Base-by-base conservation (phyloP, 139 green algal genomes). In the Coelastrella sp. region DNA sequence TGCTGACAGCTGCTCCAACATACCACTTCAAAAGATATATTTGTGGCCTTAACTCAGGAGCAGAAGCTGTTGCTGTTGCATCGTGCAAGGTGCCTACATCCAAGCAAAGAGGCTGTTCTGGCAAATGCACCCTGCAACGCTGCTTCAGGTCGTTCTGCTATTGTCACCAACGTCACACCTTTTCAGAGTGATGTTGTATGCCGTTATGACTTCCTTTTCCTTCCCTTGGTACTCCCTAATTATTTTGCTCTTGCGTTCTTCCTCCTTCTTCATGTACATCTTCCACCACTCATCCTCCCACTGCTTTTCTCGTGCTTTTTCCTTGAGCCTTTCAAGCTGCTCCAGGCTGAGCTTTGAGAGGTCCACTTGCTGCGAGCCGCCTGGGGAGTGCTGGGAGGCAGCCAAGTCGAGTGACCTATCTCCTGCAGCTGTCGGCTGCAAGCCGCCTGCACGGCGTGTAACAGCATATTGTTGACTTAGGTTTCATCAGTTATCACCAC, bases 281-380 rank as follows among this genome's bases (percentile, higher is more conserved):
- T 78, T 82, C 80, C 57, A 76, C 88, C 88, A 91, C 14, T 89
- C 88, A 60, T 91, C 88, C 70, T 91, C 88, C 88, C 88, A 91
- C 68, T 91, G 88, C 81, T 88, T 88, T 70, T 89, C 81, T n/a
- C 88, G 88, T 11, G 88, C 88, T 60, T 88, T 75, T 15, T 87
- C 88, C 24, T 27, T 58, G 24, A 78, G 25, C 66, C 25, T 25
- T 25, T 91, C 88, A 15, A 91, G 78, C 78, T 91, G 63, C 78
- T 91, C 78, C 11, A 83, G 60, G 70, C 20, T 85, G 17, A 91
- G 61, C 1, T 59, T 59, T 25, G 78, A 60, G 8, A 81, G 65
- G 22, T 81, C 78, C 22, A 72, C 27, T 22, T 85, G 75, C 7
- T 56, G 63, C 8, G 74, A 59, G 17, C 74, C 35, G 17, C n/a